Conservation (phyloP, 2,329 filamentous ascomycete genomes). For the Aspergillus thermomutatus region DNA sequence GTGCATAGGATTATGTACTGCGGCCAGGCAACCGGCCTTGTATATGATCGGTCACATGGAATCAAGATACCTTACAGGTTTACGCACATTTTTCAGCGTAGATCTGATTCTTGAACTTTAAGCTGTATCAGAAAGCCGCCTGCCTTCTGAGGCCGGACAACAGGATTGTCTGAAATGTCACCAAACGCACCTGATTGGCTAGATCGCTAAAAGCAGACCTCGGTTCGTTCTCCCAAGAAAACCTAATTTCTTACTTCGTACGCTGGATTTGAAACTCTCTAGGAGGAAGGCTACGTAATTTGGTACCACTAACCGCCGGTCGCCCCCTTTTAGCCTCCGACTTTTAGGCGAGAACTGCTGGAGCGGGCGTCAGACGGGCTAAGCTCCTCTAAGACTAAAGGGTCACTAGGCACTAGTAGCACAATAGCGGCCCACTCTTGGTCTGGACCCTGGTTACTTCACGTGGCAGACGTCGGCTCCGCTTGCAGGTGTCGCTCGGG, state of each 20-base stretch:
- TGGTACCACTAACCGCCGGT: not conserved
- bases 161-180: not conserved
- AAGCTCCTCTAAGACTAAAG: conserved; percentile 9
- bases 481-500: conserved; percentile 19
- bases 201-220: not conserved
- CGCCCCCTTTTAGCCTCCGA: not conserved
- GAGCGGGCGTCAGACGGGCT: conserved; percentile 19
- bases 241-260: not conserved
- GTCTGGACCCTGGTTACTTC: conserved; percentile 24
- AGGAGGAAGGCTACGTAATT: not conserved
- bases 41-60: not conserved
- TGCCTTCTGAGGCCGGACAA: not conserved
- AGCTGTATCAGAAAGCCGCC: not conserved
- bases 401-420: too few species aligned
- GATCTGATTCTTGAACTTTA: not conserved
- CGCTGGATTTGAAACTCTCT: not conserved
- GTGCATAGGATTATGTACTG: not conserved
- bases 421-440: not conserved
- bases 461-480: conserved; percentile 24
- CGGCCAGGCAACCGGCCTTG: not conserved
- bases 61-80: not conserved
- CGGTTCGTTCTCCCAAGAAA: not conserved
- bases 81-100: not conserved
- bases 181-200: not conserved
- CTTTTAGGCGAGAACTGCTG: conserved; percentile 19